Evolutionary conservation across 768 basidiomycete genomes (phyloP).

Genomic region (Mycena rosella): DNA sequence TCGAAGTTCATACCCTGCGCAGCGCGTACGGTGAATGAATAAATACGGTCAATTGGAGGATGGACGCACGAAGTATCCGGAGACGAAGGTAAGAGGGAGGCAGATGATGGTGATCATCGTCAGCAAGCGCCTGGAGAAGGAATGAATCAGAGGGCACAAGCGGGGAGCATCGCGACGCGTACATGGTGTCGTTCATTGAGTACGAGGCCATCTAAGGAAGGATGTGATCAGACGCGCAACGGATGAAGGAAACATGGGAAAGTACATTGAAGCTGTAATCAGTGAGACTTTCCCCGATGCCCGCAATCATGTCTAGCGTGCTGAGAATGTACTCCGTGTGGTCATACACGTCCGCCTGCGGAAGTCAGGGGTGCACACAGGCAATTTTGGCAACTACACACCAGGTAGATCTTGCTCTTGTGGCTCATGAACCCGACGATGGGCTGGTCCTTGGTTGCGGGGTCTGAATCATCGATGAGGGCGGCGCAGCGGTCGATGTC

Average conservation of each 20-base stretch:
- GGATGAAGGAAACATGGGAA: constrained; percentile 26
- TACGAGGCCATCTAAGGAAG: constrained; percentile 67
- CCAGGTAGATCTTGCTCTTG: constrained; percentile 75
- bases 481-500: constrained; percentile 72
- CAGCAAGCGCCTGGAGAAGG: constrained; percentile 64
- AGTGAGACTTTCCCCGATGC: constrained; percentile 75
- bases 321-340: constrained; percentile 78
- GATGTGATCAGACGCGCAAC: neutral
- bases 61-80: constrained; percentile 77
- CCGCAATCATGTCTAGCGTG: constrained; percentile 77
- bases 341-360: constrained; percentile 76
- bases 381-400: constrained; percentile 43
- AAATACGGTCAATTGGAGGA: neutral
- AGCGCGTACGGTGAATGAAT: neutral
- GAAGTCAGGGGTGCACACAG: constrained; percentile 15
- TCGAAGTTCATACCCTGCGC: constrained; percentile 81
- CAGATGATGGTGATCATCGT: constrained; percentile 79
- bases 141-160: constrained; percentile 3
- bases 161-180: constrained; percentile 34
- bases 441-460: constrained; percentile 42
- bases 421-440: constrained; percentile 67
- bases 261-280: constrained; percentile 79
- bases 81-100: constrained; percentile 76
- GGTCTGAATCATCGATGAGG: constrained; percentile 51
- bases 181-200: constrained; percentile 78